phyloP scores from a whole-genome alignment of 2,329 filamentous ascomycete genomes.

The Clarireedia sp. region DNA sequence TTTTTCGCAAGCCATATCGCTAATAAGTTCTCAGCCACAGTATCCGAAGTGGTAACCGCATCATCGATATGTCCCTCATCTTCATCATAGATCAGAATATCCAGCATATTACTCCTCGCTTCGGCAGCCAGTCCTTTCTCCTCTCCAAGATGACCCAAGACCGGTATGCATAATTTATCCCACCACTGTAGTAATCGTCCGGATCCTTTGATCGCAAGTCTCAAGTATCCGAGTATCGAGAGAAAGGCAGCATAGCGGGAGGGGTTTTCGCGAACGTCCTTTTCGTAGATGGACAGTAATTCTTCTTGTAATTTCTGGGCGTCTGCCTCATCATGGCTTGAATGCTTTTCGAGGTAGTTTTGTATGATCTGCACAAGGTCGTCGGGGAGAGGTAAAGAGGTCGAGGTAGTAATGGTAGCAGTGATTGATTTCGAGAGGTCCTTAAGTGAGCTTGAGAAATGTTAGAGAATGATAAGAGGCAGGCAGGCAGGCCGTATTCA shows the following conservation, averaged over 20 bases:
- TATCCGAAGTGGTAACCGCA: constrained; percentile 35
- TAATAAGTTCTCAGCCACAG: constrained; percentile 50
- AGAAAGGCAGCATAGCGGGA: constrained; percentile 60
- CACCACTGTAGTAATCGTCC: constrained; percentile 65
- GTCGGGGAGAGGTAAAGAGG: constrained; percentile 53
- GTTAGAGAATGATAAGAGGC: not conserved
- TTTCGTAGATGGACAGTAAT: constrained; percentile 58
- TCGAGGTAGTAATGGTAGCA: constrained; percentile 41
- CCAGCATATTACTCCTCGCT: constrained; percentile 55
- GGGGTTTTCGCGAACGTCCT: constrained; percentile 49
- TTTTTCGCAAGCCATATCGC: constrained; percentile 47
- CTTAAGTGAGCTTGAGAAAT: constrained; percentile 35
- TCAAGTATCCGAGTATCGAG: constrained; percentile 54
- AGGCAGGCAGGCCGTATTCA: not conserved
- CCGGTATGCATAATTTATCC: constrained; percentile 51
- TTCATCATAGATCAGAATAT: constrained; percentile 55
- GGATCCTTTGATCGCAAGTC: constrained; percentile 55
- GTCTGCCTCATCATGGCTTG: constrained; percentile 57
- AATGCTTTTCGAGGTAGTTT: constrained; percentile 59
- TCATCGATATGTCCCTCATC: constrained; percentile 45
- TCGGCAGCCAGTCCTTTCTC: constrained; percentile 59
- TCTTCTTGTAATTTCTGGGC: constrained; percentile 70
- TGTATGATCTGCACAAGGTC: constrained; percentile 55
- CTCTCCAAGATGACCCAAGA: constrained; percentile 47
- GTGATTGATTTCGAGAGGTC: constrained; percentile 52